Base-by-base conservation (phyloP, 208 protist genomes). In the Leishmania tropica region DNA sequence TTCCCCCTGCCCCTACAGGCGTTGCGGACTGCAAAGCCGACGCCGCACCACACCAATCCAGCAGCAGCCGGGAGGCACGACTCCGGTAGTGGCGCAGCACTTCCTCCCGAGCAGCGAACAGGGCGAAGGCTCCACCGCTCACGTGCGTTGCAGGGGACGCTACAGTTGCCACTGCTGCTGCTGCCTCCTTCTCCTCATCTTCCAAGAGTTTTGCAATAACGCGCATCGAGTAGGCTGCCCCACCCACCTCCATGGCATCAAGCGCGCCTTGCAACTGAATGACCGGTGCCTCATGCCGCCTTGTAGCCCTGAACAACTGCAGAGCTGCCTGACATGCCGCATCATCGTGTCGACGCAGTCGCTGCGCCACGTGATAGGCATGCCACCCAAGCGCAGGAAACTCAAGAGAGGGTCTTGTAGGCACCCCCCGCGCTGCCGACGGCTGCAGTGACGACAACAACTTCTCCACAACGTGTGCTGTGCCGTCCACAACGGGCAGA, bases 1-100 rank as follows among this genome's bases (percentile, higher is more conserved):
- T 58, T 8, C 56, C 51, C 6, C 72, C 11, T 58, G 31, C 13
- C 48, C 51, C 45, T 28, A 11, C 31, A 53, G 21, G 24, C 15
- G 72, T 21, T 76, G 11, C 48, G 1, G 72, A 35, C 31, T 76
- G 40, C 35, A 73, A 48, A 45, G 67, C 21, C 40, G 40, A 73
- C 48, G 47, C 71, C 15, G 71, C 71, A 40, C 47, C 54, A n/a
- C 35, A 54, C 74, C 74, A 77, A n/a, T 65, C 31, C 35, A 77
- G 28, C 74, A 77, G 74, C 37, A 65, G 48, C 53, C 21, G 51
- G 19, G 74, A 35, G 35, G 74, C 74, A 47, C 51, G 53, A 31
- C 74, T 64, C 19, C 35, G 51, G 74, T 77, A 77, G 53, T 77
- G 54, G 74, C 74, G 74, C 54, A 77, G 51, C n/a, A 77, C 74